Evolutionary conservation across 2,329 filamentous ascomycete species (phyloP).

Genomic region (Lojkania enalia): DNA sequence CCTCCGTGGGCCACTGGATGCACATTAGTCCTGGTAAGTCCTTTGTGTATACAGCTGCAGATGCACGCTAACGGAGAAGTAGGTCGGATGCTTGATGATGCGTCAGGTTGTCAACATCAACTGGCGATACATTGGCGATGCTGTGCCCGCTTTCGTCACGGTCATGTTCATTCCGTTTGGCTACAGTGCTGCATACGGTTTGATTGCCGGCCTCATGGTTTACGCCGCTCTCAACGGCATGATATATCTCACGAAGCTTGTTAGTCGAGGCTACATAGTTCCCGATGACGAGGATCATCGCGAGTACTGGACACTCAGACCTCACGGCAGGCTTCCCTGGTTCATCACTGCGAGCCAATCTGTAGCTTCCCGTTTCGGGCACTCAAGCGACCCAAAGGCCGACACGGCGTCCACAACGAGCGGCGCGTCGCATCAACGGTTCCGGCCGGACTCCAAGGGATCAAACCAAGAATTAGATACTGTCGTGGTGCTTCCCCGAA

Average conservation of each 20-base stretch:
- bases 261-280: slow-evolving; percentile 68
- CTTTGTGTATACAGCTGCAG: neutral
- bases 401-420: slow-evolving; percentile 31
- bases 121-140: slow-evolving; percentile 83
- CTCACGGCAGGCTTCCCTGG: slow-evolving; percentile 38
- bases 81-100: slow-evolving; percentile 74
- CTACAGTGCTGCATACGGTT: slow-evolving; percentile 83
- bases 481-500: slow-evolving; percentile 26
- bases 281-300: slow-evolving; percentile 75
- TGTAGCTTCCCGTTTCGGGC: slow-evolving; percentile 27
- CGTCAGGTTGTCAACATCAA: slow-evolving; percentile 78
- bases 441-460: slow-evolving; percentile 29
- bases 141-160: slow-evolving; percentile 80
- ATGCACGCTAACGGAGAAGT: slow-evolving; percentile 16
- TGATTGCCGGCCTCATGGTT: slow-evolving; percentile 77
- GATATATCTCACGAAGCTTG: slow-evolving; percentile 69
- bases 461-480: slow-evolving; percentile 36
- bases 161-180: slow-evolving; percentile 86
- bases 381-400: slow-evolving; percentile 14
- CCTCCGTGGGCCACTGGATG: slow-evolving; percentile 88
- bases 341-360: slow-evolving; percentile 34
- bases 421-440: slow-evolving; percentile 26
- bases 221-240: slow-evolving; percentile 75
- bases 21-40: slow-evolving; percentile 72
- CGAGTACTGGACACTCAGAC: slow-evolving; percentile 68